Conservation (phyloP, 2,329 filamentous ascomycete genomes). For the Capronia epimyces region DNA sequence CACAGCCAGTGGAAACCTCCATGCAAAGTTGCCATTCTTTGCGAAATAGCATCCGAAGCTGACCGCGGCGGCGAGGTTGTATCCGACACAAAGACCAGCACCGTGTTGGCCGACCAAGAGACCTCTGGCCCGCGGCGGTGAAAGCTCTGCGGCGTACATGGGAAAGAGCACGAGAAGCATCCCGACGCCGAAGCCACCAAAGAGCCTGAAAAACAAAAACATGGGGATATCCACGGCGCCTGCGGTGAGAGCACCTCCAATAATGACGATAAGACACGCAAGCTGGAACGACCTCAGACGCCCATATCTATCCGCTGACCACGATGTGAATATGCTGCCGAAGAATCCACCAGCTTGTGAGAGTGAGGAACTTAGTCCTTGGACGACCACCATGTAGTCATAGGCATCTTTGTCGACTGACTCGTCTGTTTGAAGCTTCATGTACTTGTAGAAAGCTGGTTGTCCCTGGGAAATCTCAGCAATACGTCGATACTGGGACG, state of each 20-base stretch:
- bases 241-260: conserved; percentile 1
- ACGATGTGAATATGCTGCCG: no score
- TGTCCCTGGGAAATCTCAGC: no score
- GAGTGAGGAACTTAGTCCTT: conserved; percentile 1
- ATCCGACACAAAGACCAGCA: not conserved
- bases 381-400: conserved; percentile 1
- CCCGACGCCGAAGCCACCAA: conserved; percentile 2
- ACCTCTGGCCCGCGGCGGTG: conserved; percentile 1
- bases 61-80: conserved; percentile 2
- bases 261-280: not conserved
- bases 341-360: no score
- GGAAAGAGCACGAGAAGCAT: conserved; percentile 1
- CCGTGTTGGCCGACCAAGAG: conserved; percentile 4
- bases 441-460: conserved; percentile 3
- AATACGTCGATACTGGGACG: no score
- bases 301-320: no score
- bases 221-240: conserved; percentile 1
- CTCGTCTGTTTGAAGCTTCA: not conserved
- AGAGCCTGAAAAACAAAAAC: not conserved
- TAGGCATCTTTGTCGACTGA: not conserved
- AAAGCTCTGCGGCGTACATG: conserved; percentile 1
- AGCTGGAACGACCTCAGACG: not conserved
- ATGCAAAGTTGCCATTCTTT: not conserved
- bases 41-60: conserved; percentile 1
- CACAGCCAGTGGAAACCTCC: not conserved